Evolutionary conservation across 106 monocot species (phyloP).

Genomic region (Dendrobium nobile): DNA sequence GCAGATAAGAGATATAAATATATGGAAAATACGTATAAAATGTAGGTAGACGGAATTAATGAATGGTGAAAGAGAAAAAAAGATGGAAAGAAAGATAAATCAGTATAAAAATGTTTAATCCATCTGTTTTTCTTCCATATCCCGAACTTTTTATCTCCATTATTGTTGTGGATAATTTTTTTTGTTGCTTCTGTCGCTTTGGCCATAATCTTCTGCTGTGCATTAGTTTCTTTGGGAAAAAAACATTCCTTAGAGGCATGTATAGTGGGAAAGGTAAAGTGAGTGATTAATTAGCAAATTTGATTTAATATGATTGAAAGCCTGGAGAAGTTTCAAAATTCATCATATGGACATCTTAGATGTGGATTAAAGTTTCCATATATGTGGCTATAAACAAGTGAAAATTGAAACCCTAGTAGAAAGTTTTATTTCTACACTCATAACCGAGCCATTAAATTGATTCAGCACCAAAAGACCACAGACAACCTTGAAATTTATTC

Average conservation of each 20-base stretch:
- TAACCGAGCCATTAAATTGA: background rate
- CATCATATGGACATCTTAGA: background rate
- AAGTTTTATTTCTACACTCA: background rate
- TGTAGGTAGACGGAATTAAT: background rate
- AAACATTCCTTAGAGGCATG: background rate
- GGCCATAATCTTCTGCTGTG: background rate
- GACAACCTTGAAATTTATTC: background rate
- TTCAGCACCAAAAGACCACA: background rate
- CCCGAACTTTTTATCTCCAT: background rate
- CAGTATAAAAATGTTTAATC: background rate
- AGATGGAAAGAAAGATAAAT: background rate
- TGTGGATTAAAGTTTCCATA: background rate
- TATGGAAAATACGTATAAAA: background rate
- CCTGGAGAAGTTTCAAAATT: background rate
- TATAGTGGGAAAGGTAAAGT: background rate
- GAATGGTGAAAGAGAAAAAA: background rate
- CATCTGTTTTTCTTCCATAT: background rate
- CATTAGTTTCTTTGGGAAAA: background rate
- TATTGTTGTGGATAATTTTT: background rate
- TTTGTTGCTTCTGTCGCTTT: background rate
- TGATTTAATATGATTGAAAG: background rate
- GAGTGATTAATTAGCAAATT: background rate
- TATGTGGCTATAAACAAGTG: background rate
- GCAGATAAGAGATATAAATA: background rate
- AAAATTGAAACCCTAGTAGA: background rate